Base-by-base conservation (phyloP, 768 basidiomycete species). In the Sistotremastrum suecicum region DNA sequence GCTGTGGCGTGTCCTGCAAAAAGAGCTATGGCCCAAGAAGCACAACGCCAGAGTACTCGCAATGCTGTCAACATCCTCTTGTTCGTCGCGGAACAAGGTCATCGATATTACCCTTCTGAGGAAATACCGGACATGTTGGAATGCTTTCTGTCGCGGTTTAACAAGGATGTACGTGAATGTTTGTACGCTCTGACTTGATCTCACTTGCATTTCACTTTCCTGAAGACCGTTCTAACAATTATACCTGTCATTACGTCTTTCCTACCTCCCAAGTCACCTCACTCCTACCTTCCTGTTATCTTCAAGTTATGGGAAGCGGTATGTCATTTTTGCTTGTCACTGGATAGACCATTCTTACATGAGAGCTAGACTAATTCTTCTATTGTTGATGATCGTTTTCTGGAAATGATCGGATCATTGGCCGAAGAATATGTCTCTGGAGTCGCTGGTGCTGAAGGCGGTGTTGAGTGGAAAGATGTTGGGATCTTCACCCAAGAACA, bases 401-500 rank as follows among this genome's bases (percentile, higher is more conserved):
- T 88, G 5, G 80, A 86, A 49, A 56, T 87, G 4, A 74, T 76
- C 43, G 83, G 80, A 35, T 69, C 76, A 31, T 61, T 89, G 28
- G 68, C 83, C 0, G 80, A 83, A 58, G 79, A 83, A 54, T 79
- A 86, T 54, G 69, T 80, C 28, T 61, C 75, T 20, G 80, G 80
- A 12, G 62, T 68, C 20, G 57, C 59, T 36, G 74, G 75, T n/a
- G 60, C 61, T 42, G 72, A 76, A 53, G 75, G 72, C 42, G 70
- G 71, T 36, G 72, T 77, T 5, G 62, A 65, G 46, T 83, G 79
- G 78, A 82, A 80, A 58, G 84, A 87, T 52, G 73, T 97, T 34
- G 92, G 92, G 8, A 91, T 98, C 45, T 91, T 89, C 75, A 80
- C 75, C 4, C 74, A 87, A 47, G 67, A 74, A 38, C 80, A 97